Conservation (phyloP, 108 stramenopile genomes). For the Discostella stelligeroides region DNA sequence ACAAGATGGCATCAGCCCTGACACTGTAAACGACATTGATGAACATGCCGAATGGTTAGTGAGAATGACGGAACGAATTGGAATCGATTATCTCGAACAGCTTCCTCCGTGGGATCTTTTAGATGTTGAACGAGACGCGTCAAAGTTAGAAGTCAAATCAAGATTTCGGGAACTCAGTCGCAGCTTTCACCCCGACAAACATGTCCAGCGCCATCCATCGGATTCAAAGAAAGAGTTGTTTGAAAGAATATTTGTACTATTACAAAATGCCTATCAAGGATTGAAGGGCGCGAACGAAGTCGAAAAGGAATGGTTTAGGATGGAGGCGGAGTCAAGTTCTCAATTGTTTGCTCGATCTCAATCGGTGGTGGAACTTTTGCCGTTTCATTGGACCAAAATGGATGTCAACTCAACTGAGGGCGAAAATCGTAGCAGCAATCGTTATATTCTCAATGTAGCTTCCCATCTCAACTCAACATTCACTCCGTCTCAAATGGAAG, state of each 20-base stretch:
- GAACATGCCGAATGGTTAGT: conserved; percentile 50
- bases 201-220: conserved; percentile 18
- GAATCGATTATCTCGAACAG: conserved; percentile 46
- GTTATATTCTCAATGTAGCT: conserved; percentile 50
- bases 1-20: not conserved
- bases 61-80: conserved; percentile 45
- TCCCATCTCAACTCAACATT: conserved; percentile 43
- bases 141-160: conserved; percentile 45
- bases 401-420: not conserved
- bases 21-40: conserved; percentile 11
- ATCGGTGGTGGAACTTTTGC: conserved; percentile 42
- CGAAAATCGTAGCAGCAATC: not conserved
- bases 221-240: conserved; percentile 47
- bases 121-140: conserved; percentile 46
- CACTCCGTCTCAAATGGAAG: conserved; percentile 20
- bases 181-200: conserved; percentile 50
- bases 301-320: conserved; percentile 43
- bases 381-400: conserved; percentile 48
- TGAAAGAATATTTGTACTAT: conserved; percentile 48
- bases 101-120: conserved; percentile 52
- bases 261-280: conserved; percentile 50
- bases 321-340: conserved; percentile 35
- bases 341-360: conserved; percentile 51
- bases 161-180: conserved; percentile 47
- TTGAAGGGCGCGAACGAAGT: conserved; percentile 38